phyloP scores from a whole-genome alignment of 306 rosid species.

The Mimosa pudica region DNA sequence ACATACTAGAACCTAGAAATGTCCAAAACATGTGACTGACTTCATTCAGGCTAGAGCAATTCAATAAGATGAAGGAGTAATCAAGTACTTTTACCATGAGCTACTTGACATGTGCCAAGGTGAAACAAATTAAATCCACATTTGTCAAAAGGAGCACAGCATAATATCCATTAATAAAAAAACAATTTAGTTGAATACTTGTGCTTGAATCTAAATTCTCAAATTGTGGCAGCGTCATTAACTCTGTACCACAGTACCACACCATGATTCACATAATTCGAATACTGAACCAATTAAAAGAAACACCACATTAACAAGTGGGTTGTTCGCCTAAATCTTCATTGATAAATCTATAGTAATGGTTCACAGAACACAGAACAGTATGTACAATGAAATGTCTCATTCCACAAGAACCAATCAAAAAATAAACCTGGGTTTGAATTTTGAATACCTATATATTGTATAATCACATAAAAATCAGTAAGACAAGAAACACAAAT shows the following conservation, averaged over 20 bases:
- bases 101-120: not conserved
- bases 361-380: no score
- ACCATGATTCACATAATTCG: not conserved
- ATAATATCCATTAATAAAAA: not conserved
- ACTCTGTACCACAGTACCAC: not conserved
- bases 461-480: not conserved
- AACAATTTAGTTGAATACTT: not conserved
- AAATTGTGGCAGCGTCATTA: not conserved
- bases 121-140: not conserved
- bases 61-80: conserved; percentile 1
- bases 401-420: not conserved
- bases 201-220: not conserved
- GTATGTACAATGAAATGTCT: not conserved
- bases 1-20: not conserved
- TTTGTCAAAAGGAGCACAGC: not conserved
- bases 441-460: not conserved
- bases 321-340: not conserved
- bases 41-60: not conserved
- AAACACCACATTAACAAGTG: not conserved
- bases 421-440: not conserved
- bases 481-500: not conserved
- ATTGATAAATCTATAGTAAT: not conserved
- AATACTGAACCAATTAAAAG: not conserved
- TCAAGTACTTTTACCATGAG: not conserved
- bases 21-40: not conserved